Percentiles rank a stretch among this genome's conserved stretches.
phyloP scores from a whole-genome alignment of 2,329 filamentous ascomycete species.

The Lasiodiplodia sp. region DNA sequence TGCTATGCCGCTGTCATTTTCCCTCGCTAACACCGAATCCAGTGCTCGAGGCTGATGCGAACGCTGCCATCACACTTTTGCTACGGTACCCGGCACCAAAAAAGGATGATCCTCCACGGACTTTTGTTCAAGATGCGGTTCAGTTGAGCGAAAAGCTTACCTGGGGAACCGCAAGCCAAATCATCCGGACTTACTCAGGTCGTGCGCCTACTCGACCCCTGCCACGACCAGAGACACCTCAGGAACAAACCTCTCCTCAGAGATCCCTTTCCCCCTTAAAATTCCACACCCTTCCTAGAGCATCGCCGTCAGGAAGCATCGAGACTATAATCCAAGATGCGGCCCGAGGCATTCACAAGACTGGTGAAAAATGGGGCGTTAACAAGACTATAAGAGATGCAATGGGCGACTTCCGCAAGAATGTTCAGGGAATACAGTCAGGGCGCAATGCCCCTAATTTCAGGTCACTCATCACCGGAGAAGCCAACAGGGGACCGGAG shows the following conservation, averaged over 20 bases:
- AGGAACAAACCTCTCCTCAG: background rate
- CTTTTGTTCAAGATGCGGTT: slow-evolving; percentile 85
- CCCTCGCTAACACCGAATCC: background rate
- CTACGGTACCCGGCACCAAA: slow-evolving; percentile 80
- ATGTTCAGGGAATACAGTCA: slow-evolving; percentile 71
- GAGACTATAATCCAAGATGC: slow-evolving; percentile 79
- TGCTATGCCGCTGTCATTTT: background rate
- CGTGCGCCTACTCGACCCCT: slow-evolving; percentile 40
- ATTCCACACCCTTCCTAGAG: slow-evolving; percentile 37
- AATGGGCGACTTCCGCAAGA: slow-evolving; percentile 79
- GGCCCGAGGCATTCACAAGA: slow-evolving; percentile 75
- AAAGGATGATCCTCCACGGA: slow-evolving; percentile 70
- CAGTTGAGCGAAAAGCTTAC: slow-evolving; percentile 73
- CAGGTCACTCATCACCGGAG: slow-evolving; percentile 41
- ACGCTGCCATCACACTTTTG: slow-evolving; percentile 79
- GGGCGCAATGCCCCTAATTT: slow-evolving; percentile 39
- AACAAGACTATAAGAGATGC: slow-evolving; percentile 83
- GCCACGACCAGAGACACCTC: slow-evolving; percentile 34
- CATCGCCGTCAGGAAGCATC: slow-evolving; percentile 53
- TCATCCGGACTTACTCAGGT: slow-evolving; percentile 75
- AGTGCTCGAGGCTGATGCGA: slow-evolving; percentile 90
- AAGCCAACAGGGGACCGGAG: slow-evolving; percentile 39
- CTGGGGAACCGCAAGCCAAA: slow-evolving; percentile 65
- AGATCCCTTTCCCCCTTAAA: slow-evolving; percentile 41
- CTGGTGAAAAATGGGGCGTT: slow-evolving; percentile 77